phyloP scores from a whole-genome alignment of 1,284 basidiomycete species.

The Coniferiporia weirii region DNA sequence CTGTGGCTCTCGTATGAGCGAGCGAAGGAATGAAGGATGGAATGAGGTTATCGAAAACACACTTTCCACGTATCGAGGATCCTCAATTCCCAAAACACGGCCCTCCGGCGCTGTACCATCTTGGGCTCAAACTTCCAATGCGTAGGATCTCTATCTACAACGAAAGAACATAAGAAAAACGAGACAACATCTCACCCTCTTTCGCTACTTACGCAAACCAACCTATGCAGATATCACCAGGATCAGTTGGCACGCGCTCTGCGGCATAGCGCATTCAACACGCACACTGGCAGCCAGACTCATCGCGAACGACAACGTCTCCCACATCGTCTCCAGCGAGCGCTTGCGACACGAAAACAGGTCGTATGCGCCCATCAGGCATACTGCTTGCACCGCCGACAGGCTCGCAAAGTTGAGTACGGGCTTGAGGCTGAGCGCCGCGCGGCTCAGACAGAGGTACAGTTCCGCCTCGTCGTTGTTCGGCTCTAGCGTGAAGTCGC shows the following conservation, averaged over 20 bases:
- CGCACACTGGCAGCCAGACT: slow-evolving; percentile 25
- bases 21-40: not conserved
- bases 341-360: slow-evolving; percentile 22
- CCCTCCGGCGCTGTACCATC: slow-evolving; percentile 34
- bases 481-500: slow-evolving; percentile 17
- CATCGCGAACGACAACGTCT: slow-evolving; percentile 22
- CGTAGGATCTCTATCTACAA: slow-evolving; percentile 38
- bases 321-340: slow-evolving; percentile 26
- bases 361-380: slow-evolving; percentile 23
- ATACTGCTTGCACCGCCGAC: slow-evolving; percentile 28
- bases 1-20: not conserved
- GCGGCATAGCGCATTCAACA: not conserved
- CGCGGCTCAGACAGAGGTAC: slow-evolving; percentile 24
- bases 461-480: slow-evolving; percentile 22
- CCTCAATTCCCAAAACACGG: slow-evolving; percentile 42
- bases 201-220: slow-evolving; percentile 25
- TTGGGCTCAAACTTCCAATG: slow-evolving; percentile 35
- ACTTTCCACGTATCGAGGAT: slow-evolving; percentile 34
- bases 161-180: not conserved
- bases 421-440: slow-evolving; percentile 32
- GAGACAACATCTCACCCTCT: not conserved
- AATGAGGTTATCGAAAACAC: not conserved
- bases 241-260: too few species aligned
- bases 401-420: slow-evolving; percentile 32
- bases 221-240: slow-evolving; percentile 18